Base-by-base conservation (phyloP, 768 basidiomycete species). In the Heimioporus sp. region DNA sequence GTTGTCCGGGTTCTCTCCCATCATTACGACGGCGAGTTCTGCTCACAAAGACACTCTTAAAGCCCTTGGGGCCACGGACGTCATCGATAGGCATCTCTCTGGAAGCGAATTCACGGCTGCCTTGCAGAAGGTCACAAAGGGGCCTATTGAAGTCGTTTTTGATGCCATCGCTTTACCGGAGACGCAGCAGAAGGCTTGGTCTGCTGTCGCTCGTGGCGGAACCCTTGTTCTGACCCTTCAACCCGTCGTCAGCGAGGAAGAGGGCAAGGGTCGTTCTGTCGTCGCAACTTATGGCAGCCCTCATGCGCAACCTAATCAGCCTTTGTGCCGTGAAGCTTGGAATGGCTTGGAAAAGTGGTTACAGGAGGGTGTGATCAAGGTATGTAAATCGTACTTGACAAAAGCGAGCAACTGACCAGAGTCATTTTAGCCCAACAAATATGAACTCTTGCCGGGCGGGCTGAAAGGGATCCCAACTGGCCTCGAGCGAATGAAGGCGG, bases 401-500 rank as follows among this genome's bases (percentile, higher is more conserved):
- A 24, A 24, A 36, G 17, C 19, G 1, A 15, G 37, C 16, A 10
- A 55, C 36, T 55, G 30, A 53, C n/a, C 46, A n/a, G 20, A 17
- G 42, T 21, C 24, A 3, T 38, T 44, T 36, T 40, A 74, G 76
- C 76, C 79, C 0, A 71, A 71, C 52, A 61, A 65, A n/a, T 53
- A 70, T 5, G 72, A 80, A 56, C 61, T 77, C n/a, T 60, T 80
- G 11, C 68, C 72, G 0, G 57, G 63, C 28, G 79, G 79, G 2
- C 63, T 80, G 2, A 50, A 58, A 9, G 77, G 71, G 10, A 67
- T 80, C 10, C 37, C 51, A 0, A 65, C 47, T 10, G 77, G 73
- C 2, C 56, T 80, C 28, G 63, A 72, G 41, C 62, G 61, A 53
- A 39, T 80, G 58, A 64, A 61, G 59, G 53, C 54, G 3, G 67